These are phyloP conservation scores for Mortierella polycephala DNA, from an alignment of 371 early-diverging fungal genomes.

Conservation along the genomic window DNA sequence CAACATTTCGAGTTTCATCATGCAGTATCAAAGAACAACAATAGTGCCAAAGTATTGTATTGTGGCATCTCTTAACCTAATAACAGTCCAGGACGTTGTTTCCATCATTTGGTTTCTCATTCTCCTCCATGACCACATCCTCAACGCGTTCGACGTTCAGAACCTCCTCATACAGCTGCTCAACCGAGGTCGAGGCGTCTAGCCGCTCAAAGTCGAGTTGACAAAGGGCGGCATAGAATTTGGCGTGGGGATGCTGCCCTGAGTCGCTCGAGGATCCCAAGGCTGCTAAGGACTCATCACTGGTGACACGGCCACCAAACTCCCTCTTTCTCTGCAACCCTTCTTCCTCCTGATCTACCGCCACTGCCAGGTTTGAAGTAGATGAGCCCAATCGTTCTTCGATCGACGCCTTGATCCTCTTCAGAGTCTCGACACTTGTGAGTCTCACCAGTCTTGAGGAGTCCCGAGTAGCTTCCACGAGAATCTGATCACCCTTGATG, in stretches of 20 bases:
- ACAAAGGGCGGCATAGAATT: constrained; percentile 40
- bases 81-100: constrained; percentile 53
- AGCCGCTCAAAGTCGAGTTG: constrained; percentile 51
- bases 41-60: too few relatives aligned
- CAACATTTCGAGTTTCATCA: too few relatives aligned
- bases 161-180: constrained; percentile 56
- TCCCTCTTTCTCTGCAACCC: background rate
- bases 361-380: background rate
- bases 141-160: constrained; percentile 52
- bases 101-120: constrained; percentile 48
- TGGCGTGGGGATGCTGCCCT: constrained; percentile 29
- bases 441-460: constrained; percentile 38
- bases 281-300: background rate
- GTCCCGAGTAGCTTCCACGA: constrained; percentile 59
- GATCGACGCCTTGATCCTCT: constrained; percentile 35
- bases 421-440: constrained; percentile 41
- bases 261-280: too few relatives aligned
- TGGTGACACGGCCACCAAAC: background rate
- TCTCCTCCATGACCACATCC: constrained; percentile 52
- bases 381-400: constrained; percentile 16
- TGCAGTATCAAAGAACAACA: too few relatives aligned
- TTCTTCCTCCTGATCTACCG: background rate
- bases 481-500: constrained; percentile 58
- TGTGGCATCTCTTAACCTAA: constrained; percentile 4
- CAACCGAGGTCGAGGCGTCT: constrained; percentile 52